Conservation (phyloP, 2,329 filamentous ascomycete genomes). For the Sclerotinia spermophila region DNA sequence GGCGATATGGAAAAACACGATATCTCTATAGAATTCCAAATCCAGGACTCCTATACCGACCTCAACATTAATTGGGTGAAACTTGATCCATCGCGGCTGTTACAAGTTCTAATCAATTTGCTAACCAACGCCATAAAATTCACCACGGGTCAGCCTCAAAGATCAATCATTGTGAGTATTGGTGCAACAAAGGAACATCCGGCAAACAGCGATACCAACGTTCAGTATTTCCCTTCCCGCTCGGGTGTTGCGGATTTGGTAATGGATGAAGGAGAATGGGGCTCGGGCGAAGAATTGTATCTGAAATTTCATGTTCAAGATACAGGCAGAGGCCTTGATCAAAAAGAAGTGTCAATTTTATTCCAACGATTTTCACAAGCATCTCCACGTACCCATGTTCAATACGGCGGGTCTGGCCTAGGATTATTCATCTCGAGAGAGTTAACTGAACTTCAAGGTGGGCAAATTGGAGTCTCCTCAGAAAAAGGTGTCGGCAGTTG, state of each 20-base stretch:
- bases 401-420: slow-evolving; percentile 78
- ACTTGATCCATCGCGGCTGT: slow-evolving; percentile 71
- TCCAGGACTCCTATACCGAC: slow-evolving; percentile 64
- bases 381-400: slow-evolving; percentile 73
- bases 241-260: slow-evolving; percentile 31
- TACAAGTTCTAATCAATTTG: slow-evolving; percentile 79
- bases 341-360: slow-evolving; percentile 67
- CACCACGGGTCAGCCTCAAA: slow-evolving; percentile 61
- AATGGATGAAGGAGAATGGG: slow-evolving; percentile 51
- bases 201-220: slow-evolving; percentile 48
- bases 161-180: slow-evolving; percentile 44
- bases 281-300: slow-evolving; percentile 65
- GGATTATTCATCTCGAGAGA: slow-evolving; percentile 78
- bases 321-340: slow-evolving; percentile 69
- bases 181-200: slow-evolving; percentile 32
- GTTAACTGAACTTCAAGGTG: slow-evolving; percentile 75
- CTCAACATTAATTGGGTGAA: slow-evolving; percentile 68
- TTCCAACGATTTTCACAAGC: slow-evolving; percentile 76
- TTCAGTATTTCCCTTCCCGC: slow-evolving; percentile 38
- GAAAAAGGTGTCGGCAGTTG: slow-evolving; percentile 66
- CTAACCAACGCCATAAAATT: slow-evolving; percentile 83
- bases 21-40: slow-evolving; percentile 65
- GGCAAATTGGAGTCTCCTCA: slow-evolving; percentile 72
- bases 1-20: slow-evolving; percentile 68
- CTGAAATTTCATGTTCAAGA: slow-evolving; percentile 72